Evolutionary conservation across 148 eudicot species (phyloP).

Genomic region (Pharnaceum exiguum): DNA sequence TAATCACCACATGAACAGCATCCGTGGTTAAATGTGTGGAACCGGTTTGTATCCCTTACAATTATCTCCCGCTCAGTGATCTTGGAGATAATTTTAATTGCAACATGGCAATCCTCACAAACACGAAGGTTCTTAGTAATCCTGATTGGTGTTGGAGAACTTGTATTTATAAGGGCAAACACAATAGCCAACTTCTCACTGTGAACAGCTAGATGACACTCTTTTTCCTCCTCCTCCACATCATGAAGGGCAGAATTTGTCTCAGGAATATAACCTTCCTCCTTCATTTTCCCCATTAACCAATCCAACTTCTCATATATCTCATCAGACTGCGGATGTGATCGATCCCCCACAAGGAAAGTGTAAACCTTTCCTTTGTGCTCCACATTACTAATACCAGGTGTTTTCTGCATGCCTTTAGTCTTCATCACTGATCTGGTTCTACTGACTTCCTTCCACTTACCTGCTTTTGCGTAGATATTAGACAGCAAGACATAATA

Average conservation of each 20-base stretch:
- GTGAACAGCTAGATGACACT: constrained; percentile 56
- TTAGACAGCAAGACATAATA: constrained; percentile 63
- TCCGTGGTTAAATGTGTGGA: constrained; percentile 56
- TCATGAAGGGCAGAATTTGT: constrained; percentile 63
- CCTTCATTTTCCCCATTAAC: constrained; percentile 60
- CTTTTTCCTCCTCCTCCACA: constrained; percentile 78
- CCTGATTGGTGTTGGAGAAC: constrained; percentile 39
- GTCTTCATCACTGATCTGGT: constrained; percentile 51
- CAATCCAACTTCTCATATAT: constrained; percentile 52
- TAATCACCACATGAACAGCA: constrained; percentile 74
- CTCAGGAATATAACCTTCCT: constrained; percentile 59
- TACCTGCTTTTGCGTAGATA: constrained; percentile 76
- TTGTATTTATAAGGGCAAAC: constrained; percentile 48
- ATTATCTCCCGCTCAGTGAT: constrained; percentile 46
- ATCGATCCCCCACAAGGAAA: constrained; percentile 61
- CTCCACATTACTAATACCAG: constrained; percentile 66
- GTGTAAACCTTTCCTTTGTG: constrained; percentile 39
- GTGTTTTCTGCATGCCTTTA: constrained; percentile 54
- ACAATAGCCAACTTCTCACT: constrained; percentile 72
- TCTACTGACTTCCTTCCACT: constrained; percentile 50
- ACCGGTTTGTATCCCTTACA: constrained; percentile 68
- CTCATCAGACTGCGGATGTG: constrained; percentile 53
- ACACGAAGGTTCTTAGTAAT: constrained; percentile 73
- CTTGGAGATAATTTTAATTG: constrained; percentile 62
- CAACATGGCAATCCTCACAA: constrained; percentile 74